A percentile compares a stretch with the other conserved stretches of the same genome.
Conservation (phyloP, 2,329 filamentous ascomycete species). For the Monosporascus sp. region DNA sequence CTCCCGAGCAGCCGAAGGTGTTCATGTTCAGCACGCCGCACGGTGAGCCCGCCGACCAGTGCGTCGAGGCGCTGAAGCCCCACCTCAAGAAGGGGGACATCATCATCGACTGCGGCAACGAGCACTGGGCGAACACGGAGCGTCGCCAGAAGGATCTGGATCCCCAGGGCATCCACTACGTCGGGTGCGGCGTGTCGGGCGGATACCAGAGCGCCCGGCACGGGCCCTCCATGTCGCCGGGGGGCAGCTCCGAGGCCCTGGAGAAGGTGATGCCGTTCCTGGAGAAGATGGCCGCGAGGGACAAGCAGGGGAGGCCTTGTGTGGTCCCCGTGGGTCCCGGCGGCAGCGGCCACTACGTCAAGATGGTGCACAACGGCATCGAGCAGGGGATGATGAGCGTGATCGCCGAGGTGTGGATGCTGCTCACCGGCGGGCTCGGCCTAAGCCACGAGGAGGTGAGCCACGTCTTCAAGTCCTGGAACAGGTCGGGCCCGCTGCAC, state of each 20-base stretch:
- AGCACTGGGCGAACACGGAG: conserved; percentile 61
- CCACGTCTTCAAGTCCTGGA: conserved; percentile 56
- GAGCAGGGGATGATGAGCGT: conserved; percentile 66
- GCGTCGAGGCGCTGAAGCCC: conserved; percentile 29
- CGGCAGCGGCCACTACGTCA: conserved; percentile 65
- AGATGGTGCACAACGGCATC: conserved; percentile 73
- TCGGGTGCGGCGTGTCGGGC: conserved; percentile 64
- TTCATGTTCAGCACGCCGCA: conserved; percentile 50
- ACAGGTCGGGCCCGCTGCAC: conserved; percentile 47
- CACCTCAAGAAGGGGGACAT: conserved; percentile 58
- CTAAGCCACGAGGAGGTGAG: conserved; percentile 57
- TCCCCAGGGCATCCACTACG: conserved; percentile 54
- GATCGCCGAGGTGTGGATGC: conserved; percentile 59
- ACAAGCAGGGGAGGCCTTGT: conserved; percentile 52
- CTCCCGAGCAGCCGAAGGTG: conserved; percentile 34
- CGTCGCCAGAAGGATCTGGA: conserved; percentile 53
- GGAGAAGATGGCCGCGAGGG: conserved; percentile 57
- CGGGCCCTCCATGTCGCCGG: conserved; percentile 64
- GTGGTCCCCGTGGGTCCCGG: conserved; percentile 55
- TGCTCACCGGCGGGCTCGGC: conserved; percentile 54
- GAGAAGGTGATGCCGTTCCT: conserved; percentile 57
- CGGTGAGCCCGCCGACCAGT: conserved; percentile 32
- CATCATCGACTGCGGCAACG: conserved; percentile 64
- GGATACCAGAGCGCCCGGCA: conserved; percentile 63
- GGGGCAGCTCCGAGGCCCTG: conserved; percentile 52